Base-by-base conservation (phyloP, 306 rosid genomes). In the Prunus mongolica region DNA sequence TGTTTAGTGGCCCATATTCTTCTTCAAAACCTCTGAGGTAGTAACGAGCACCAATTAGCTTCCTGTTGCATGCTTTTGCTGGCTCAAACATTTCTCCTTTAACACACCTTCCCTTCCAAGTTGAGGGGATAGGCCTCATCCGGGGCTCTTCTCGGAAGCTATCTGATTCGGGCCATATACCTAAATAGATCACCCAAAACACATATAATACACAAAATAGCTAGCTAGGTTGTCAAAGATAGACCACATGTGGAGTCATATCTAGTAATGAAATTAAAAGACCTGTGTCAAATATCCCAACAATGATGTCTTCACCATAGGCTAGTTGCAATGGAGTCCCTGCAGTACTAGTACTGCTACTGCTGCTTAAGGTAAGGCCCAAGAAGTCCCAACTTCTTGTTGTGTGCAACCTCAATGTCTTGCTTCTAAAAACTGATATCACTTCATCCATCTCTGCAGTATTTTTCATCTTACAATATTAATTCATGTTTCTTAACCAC, bases 341-440 rank as follows among this genome's bases (percentile, higher is more conserved):
- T 19, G 46, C 15, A 1, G 54, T 19, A 46, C 22, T 28, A 0
- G 22, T 24, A 6, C 50, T 32, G 63, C 69, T 38, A 38, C 44
- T 73, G 22, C 44, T 46, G 65, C 44, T 73, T 73, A 85, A 67
- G 65, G 85, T 64, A 55, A 88, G 86, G 15, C 84, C 86, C 58
- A 88, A 44, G 79, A 88, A 88, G 73, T 88, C 88, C 92, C 92
- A 88, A 64, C 89, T 88, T 84, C 92, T 83, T 50, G 89, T 88
- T 58, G 92, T 88, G 73, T 83, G 86, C 69, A 84, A 52, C 54
- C 64, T 28, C 76, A 80, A 20, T 30, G 79, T 79, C 82, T 60
- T 82, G 82, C 92, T 88, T 77, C 72, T 69, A 47, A 88, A 88
- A 44, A 86, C 80, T 22, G 89, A 88, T 77, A 88, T 78, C 68